These are phyloP conservation scores for Lizonia empirigonia DNA, from an alignment of 2,329 filamentous ascomycete species.

Conservation along the genomic window DNA sequence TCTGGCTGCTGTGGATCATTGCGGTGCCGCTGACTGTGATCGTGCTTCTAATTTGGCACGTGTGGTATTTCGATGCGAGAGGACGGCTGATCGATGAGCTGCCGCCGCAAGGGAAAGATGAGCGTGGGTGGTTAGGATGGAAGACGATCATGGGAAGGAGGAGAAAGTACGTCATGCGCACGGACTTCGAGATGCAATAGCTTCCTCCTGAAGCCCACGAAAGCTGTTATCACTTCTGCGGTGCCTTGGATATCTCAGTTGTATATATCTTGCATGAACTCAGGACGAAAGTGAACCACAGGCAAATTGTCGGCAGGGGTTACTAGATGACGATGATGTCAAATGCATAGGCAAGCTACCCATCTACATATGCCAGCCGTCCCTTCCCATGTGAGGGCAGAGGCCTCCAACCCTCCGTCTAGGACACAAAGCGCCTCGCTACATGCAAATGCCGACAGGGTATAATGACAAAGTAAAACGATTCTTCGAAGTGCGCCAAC, in stretches of 20 bases:
- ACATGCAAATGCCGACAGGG: conserved; percentile 18
- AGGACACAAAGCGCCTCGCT: conserved; percentile 13
- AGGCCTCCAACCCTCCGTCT: background rate
- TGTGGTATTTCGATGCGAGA: conserved; percentile 32
- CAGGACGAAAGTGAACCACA: too few species aligned
- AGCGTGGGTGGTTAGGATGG: conserved; percentile 28
- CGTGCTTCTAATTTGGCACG: conserved; percentile 29
- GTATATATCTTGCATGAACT: too few species aligned
- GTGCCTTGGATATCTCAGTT: too few species aligned
- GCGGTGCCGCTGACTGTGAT: conserved; percentile 29
- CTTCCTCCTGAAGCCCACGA: background rate
- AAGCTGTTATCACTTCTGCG: background rate
- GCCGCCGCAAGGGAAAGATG: conserved; percentile 1
- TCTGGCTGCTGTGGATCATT: conserved; percentile 41
- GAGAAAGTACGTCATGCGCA: background rate
- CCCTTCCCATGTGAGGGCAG: background rate
- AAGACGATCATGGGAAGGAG: background rate
- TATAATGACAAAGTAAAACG: conserved; percentile 21
- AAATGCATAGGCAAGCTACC: conserved; percentile 9
- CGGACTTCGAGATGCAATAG: background rate
- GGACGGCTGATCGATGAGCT: conserved; percentile 16
- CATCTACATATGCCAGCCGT: conserved; percentile 1
- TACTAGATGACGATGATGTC: too few species aligned
- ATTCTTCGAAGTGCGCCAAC: background rate
- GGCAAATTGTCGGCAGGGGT: too few species aligned